These are phyloP conservation scores for Hamigera avellanea DNA, from an alignment of 495 filamentous ascomycete genomes.

Conservation along the genomic window DNA sequence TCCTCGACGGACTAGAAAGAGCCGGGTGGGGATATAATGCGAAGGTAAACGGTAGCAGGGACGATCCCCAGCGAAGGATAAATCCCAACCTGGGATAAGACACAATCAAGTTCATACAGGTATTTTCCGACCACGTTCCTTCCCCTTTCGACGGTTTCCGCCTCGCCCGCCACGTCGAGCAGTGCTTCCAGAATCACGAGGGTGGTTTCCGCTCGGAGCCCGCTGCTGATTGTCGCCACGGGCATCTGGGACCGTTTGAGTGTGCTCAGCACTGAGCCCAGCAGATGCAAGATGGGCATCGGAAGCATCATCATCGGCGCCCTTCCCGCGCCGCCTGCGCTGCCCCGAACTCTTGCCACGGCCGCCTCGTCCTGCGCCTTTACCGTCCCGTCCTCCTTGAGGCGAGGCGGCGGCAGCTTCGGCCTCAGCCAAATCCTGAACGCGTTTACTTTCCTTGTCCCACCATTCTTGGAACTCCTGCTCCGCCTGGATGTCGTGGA, in stretches of 20 bases:
- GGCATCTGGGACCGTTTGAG: background rate
- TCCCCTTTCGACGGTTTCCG: constrained; percentile 3
- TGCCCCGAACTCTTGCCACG: constrained; percentile 14
- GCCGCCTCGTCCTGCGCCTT: constrained; percentile 13
- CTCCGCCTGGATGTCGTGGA: constrained; percentile 91
- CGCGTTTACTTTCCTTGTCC: constrained; percentile 75
- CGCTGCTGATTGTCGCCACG: constrained; percentile 4
- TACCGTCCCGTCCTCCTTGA: constrained; percentile 3
- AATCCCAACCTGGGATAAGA: no score
- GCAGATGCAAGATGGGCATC: background rate
- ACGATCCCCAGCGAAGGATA: no score
- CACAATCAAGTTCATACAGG: no score
- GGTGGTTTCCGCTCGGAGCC: constrained; percentile 1
- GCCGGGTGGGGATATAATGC: no score
- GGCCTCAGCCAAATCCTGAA: constrained; percentile 53
- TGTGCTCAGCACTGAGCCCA: no score
- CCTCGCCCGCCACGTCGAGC: constrained; percentile 9
- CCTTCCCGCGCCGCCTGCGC: constrained; percentile 22
- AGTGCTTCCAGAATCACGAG: background rate
- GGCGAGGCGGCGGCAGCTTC: constrained; percentile 13
- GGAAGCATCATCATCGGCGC: background rate
- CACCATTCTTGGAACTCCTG: constrained; percentile 98
- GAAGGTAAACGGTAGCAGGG: no score
- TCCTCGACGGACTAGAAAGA: no score
- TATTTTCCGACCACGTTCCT: background rate